Base-by-base conservation (phyloP, 2,329 filamentous ascomycete species). In the Hymenoscyphus salicellus region DNA sequence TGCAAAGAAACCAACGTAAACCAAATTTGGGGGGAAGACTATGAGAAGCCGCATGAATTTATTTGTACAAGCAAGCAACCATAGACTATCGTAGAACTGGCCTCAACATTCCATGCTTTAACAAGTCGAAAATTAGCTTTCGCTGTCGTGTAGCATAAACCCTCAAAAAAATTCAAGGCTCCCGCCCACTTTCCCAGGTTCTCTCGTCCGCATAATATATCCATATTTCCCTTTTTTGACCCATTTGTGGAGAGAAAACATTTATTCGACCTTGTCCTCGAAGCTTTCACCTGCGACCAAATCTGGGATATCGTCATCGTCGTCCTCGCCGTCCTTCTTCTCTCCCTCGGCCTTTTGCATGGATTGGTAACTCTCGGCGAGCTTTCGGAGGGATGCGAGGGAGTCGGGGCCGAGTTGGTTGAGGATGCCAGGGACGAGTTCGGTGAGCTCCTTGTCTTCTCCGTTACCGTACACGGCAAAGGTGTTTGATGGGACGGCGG, bases 371-470 rank as follows among this genome's bases (percentile, higher is more conserved):
- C 91, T 96, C 87, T 99, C 95, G 75, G 95, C 95, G 70, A 99
- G 88, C 86, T 98, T 98, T 81, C 95, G 92, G 77, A 99, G 92
- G 70, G 93, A 97, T 67, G 95, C 95, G 66, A 99, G 91, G 70
- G 92, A 97, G 85, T 99, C 95, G 77, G 95, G 95, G 77, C 95
- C 95, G 70, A 99, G 92, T 86, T 99, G 95, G 90, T 98, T 99
- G 70, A 99, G 91, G 83, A 99, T 99, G 72, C 95, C 95, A 76
- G 95, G 95, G 72, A 99, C 95, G 75, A 99, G 93, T 85, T 99
- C 95, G 69, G 95, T 99, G 73, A 99, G 91, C 85, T 99, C 95
- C 88, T 99, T 99, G 84, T 99, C 95, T 84, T 99, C 95, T 72
- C 94, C 95, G 80, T 92, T 89, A 75, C 95, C 95, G 86, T 98